Base-by-base conservation (phyloP, 1,139 yeast genomes). In the Diutina scorzettiae region DNA sequence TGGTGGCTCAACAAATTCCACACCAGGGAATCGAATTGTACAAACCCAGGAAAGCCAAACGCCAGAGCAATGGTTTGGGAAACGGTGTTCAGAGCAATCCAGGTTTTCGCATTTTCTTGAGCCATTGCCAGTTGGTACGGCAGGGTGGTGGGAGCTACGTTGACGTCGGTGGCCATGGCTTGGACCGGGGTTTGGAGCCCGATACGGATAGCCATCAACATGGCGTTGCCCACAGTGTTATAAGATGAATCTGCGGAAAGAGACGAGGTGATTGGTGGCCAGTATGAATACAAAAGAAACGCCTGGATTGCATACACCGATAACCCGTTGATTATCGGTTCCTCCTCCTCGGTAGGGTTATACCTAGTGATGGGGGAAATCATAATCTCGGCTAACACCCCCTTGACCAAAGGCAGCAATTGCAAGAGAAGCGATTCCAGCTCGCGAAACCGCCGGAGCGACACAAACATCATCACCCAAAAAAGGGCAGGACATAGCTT, bases 241-340 rank as follows among this genome's bases (percentile, higher is more conserved):
- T 96, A 91, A 3, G 95, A 82, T 4, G 95, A 82, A 55, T 91
- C 97, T 0, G 97, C 96, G 59, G 94, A 83, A 41, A 91, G 69
- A 0, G 96, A 85, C 1, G 96, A 86, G 0, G 96, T 85, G 41
- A 89, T 71, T 2, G 96, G 95, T 0, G 97, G 97, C 97, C 97
- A 91, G 58, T 81, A 78, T 1, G 96, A 81, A 57, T 84, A 86
- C 5, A 91, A 65, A 28, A 91, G 62, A 49, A 89, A 81, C 0
- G 96, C 96, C 57, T 91, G 98, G 1, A 89, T 96, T 0, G 95
- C 83, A 55, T 81, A 89, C 0, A 89, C 96, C n/a, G 95, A 82
- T 12, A 95, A 84, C 1, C 86, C 93, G 53, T 89, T 89, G 53
- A 84, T 66, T 11, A 83, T 74, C 1, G 95, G 94, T 50, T 81